Base-by-base conservation (phyloP, 2,329 filamentous ascomycete genomes). In the Dactylellina sp. region DNA sequence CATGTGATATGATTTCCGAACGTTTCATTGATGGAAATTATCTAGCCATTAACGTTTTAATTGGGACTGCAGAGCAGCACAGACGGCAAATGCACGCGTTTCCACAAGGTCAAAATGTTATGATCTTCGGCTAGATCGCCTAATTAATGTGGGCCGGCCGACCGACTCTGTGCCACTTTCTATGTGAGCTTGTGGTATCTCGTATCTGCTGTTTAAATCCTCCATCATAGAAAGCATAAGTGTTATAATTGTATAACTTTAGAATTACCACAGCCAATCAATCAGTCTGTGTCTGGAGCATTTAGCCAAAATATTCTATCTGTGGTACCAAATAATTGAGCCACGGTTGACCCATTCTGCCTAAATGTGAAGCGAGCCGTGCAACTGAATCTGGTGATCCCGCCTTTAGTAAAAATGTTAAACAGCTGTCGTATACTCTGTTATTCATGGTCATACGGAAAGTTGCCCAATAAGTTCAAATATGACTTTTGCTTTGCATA, bases 1-100 rank as follows among this genome's bases (percentile, higher is more conserved):
- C 28, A 4, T 32, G 28, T 32, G 28, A 32, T 32, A 9, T 9
- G 9, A 32, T 20, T 22, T 46, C 20, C 20, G 16, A 18, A 22
- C 9, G 7, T 50, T 40, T 35, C 18, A 65, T 65, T 65, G 61
- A 65, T 14, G 61, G 61, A 65, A 65, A 39, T 65, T 65, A 25
- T 65, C 18, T 12, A 24, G 16, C 60, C 60, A 47, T 32, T 20
- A 46, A 20, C 18, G 9, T 46, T 22, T 18, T 40, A 12, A 5
- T 14, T 7, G 12, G 3, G 37, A 46, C 4, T 9, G 9, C 22
- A 5, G 14, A 37, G 4, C 47, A 37, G 32, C 28, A 46, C 37
- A 44, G 22, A 53, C 32, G 9, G 24, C 24, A 50, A 11, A 12
- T 63, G 18, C 4, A 44, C 12, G 7, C 12, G 12, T 44, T 37